These are phyloP conservation scores for Candida xyloterini DNA, from an alignment of 805 yeast species.

Conservation along the genomic window DNA sequence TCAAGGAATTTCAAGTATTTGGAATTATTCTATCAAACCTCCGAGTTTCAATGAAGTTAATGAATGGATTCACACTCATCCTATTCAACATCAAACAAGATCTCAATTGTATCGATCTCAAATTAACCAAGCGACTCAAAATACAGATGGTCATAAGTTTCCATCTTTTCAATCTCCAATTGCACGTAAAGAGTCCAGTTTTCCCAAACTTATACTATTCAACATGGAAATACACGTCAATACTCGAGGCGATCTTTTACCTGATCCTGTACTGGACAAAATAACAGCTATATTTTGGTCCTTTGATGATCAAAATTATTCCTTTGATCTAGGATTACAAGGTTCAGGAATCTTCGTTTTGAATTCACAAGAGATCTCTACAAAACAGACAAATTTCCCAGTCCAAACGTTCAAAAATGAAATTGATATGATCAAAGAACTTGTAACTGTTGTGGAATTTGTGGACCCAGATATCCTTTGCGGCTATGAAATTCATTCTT, in stretches of 20 bases:
- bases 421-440: slow-evolving; percentile 49
- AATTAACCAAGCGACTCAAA: slow-evolving; percentile 45
- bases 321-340: slow-evolving; percentile 32
- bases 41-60: slow-evolving; percentile 44
- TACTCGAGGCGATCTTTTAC: slow-evolving; percentile 45
- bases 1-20: slow-evolving; percentile 28
- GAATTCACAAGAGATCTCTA: background rate
- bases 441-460: slow-evolving; percentile 52
- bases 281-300: slow-evolving; percentile 63
- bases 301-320: slow-evolving; percentile 43
- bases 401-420: slow-evolving; percentile 52
- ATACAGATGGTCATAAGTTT: slow-evolving; percentile 39
- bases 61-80: slow-evolving; percentile 31
- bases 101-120: slow-evolving; percentile 42
- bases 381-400: slow-evolving; percentile 18
- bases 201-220: slow-evolving; percentile 52
- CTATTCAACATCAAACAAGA: slow-evolving; percentile 14
- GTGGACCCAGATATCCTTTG: slow-evolving; percentile 86
- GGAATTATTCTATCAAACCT: slow-evolving; percentile 45
- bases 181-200: slow-evolving; percentile 35
- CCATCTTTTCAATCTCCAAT: slow-evolving; percentile 29
- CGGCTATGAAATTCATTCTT: slow-evolving; percentile 77
- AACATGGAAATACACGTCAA: slow-evolving; percentile 67
- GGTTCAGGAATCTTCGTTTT: slow-evolving; percentile 38
- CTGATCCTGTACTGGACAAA: slow-evolving; percentile 66